Conservation (phyloP, 495 filamentous ascomycete genomes). For the Neohortaea acidophila region DNA sequence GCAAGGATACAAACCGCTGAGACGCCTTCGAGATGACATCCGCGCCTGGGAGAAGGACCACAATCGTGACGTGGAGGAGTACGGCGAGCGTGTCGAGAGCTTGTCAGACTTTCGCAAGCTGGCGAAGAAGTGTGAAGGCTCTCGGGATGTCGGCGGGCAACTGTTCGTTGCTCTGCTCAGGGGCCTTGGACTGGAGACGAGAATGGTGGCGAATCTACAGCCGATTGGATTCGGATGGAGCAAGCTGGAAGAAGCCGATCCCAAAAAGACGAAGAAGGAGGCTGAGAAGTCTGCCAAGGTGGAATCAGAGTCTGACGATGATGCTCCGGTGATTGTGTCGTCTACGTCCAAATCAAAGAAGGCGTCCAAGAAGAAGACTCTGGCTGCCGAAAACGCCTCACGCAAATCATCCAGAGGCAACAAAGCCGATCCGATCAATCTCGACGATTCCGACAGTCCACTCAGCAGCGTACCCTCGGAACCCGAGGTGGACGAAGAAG, state of each 20-base stretch:
- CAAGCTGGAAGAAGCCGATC: constrained; percentile 54
- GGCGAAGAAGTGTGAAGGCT: constrained; percentile 62
- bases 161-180: constrained; percentile 83
- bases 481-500: constrained; percentile 1
- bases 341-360: constrained; percentile 4
- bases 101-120: constrained; percentile 50
- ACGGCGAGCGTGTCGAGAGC: constrained; percentile 58
- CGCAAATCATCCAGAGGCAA: constrained; percentile 11
- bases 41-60: constrained; percentile 47
- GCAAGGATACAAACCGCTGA: constrained; percentile 63
- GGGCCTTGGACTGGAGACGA: constrained; percentile 62
- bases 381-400: not conserved
- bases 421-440: constrained; percentile 23
- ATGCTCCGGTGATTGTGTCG: too few relatives aligned
- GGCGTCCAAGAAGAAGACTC: not conserved
- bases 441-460: constrained; percentile 23
- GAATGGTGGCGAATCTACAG: constrained; percentile 72
- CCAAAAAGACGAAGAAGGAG: constrained; percentile 24
- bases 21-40: constrained; percentile 50
- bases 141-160: constrained; percentile 74
- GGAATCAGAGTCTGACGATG: constrained; percentile 8
- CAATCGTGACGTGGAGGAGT: constrained; percentile 41
- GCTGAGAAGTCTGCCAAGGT: not conserved
- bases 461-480: constrained; percentile 11
- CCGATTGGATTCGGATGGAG: constrained; percentile 85